Conservation (phyloP, 2,329 filamentous ascomycete genomes). For the Stenocarpella maydis region DNA sequence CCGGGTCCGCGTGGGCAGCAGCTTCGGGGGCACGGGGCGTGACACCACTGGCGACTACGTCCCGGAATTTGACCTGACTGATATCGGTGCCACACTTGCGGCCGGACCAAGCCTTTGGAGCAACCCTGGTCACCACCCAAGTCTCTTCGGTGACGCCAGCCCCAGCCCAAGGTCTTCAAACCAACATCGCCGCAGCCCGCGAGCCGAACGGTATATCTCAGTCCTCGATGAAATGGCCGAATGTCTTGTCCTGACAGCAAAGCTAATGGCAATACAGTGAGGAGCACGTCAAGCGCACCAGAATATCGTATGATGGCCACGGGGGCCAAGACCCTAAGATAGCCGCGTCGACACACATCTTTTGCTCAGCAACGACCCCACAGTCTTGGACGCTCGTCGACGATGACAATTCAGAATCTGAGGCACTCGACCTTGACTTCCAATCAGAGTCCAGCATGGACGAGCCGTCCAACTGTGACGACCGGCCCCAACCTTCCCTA, state of each 20-base stretch:
- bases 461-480: not conserved
- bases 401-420: not conserved
- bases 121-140: not conserved
- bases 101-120: not conserved
- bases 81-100: conserved; percentile 23
- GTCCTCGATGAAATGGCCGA: not conserved
- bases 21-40: not conserved
- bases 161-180: not conserved
- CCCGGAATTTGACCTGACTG: not conserved
- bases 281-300: conserved; percentile 29
- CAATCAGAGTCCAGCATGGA: not conserved
- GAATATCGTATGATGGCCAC: conserved; percentile 14
- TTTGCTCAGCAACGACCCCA: not conserved
- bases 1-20: not conserved
- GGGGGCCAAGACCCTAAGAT: conserved; percentile 5
- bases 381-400: not conserved
- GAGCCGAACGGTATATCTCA: conserved; percentile 19
- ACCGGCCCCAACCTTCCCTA: not conserved
- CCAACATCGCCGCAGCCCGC: not conserved
- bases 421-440: not conserved
- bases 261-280: not conserved
- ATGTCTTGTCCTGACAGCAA: not conserved
- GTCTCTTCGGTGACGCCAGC: not conserved
- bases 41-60: not conserved
- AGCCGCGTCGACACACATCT: not conserved